Percentiles rank a stretch among this genome's conserved stretches.
Evolutionary conservation across 352 stramenopile species (phyloP).

Genomic region (Globisporangium cederbergense): DNA sequence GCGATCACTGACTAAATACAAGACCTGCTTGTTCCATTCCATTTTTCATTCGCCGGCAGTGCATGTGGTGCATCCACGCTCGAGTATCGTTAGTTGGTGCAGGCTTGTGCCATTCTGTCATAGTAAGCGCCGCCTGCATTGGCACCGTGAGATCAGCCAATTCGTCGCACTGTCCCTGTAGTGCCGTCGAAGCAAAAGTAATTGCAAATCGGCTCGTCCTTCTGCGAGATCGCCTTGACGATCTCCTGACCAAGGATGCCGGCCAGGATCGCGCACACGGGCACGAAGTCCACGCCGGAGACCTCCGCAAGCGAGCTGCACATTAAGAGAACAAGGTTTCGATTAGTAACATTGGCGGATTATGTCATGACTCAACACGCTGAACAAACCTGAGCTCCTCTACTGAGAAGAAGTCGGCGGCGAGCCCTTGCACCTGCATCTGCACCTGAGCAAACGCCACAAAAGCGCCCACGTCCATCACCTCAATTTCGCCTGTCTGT

Average conservation of each 20-base stretch:
- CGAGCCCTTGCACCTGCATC: constrained; percentile 56
- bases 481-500: constrained; percentile 14
- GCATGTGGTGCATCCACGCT: not conserved
- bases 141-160: constrained; percentile 31
- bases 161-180: constrained; percentile 50
- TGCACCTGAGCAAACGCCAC: constrained; percentile 50
- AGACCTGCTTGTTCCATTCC: not conserved
- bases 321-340: not conserved
- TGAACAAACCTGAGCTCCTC: constrained; percentile 44
- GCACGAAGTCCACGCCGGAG: constrained; percentile 68
- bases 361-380: not conserved
- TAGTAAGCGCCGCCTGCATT: not conserved
- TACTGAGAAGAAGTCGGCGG: constrained; percentile 51
- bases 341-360: not conserved
- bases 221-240: constrained; percentile 96
- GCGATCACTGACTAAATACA: not conserved
- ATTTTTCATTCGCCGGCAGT: not conserved
- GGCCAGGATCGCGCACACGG: constrained; percentile 94
- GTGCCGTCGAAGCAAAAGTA: constrained; percentile 92
- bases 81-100: constrained; percentile 3
- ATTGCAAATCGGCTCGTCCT: constrained; percentile 96
- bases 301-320: constrained; percentile 39
- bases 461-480: constrained; percentile 35
- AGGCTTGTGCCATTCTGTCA: not conserved
- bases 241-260: constrained; percentile 97